Evolutionary conservation across 495 filamentous ascomycete species (phyloP).

Genomic region (Xeromyces bisporus): DNA sequence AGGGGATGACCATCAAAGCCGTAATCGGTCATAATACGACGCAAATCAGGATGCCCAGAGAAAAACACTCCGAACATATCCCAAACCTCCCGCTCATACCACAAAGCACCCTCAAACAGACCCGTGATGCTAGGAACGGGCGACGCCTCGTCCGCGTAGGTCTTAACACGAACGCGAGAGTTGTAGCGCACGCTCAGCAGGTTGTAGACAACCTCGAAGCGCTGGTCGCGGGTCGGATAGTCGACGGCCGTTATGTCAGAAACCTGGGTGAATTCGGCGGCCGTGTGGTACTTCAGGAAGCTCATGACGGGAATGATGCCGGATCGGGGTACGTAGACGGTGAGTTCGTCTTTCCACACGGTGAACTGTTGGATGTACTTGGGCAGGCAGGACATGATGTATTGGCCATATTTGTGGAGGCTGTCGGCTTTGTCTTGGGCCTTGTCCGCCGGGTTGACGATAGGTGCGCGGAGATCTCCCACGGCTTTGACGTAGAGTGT

Average conservation of each 20-base stretch:
- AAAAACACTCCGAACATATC: constrained; percentile 98
- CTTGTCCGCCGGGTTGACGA: constrained; percentile 88
- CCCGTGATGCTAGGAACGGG: constrained; percentile 76
- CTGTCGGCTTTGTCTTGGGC: constrained; percentile 66
- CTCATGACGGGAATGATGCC: constrained; percentile 80
- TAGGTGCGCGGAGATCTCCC: constrained; percentile 53
- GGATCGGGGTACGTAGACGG: constrained; percentile 75
- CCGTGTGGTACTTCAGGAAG: constrained; percentile 95
- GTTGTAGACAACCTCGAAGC: constrained; percentile 98
- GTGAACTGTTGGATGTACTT: constrained; percentile 99
- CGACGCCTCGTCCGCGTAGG: constrained; percentile 92
- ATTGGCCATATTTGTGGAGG: constrained; percentile 87
- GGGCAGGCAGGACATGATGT: constrained; percentile 88
- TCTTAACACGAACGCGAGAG: constrained; percentile 92
- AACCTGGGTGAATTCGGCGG: constrained; percentile 89
- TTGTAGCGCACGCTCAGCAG: constrained; percentile 90
- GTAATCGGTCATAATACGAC: constrained; percentile 99
- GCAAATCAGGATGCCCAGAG: constrained; percentile 81
- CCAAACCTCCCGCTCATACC: constrained; percentile 97
- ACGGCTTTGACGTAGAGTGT: constrained; percentile 18
- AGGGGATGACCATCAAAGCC: constrained; percentile 97
- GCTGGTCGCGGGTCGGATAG: constrained; percentile 82
- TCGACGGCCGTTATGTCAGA: constrained; percentile 88
- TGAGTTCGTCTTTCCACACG: constrained; percentile 98
- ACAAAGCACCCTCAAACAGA: constrained; percentile 90